Evolutionary conservation across 352 stramenopile species (phyloP), one percentile per base, ranked within the genome.

Genomic region (Pythium coloratum): DNA sequence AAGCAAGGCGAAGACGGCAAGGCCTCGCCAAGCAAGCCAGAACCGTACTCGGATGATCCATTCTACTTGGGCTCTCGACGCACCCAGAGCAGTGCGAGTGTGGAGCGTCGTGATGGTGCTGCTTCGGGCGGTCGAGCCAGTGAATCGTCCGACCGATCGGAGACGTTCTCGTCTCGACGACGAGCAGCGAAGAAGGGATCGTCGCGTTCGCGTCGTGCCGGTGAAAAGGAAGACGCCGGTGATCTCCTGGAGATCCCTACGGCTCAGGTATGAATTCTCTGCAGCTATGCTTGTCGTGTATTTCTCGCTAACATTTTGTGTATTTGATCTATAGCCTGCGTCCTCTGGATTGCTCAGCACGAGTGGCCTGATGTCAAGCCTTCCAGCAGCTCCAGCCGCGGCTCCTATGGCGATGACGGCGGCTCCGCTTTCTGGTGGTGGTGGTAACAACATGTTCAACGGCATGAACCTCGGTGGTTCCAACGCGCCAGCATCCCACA

Each of bases 11-110:
- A 60, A 1, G 42, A 58, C 26, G 53, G 47, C 47, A 55, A 55
- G 47, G 20, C 47, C 2, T 55, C 59, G 18, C 59, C 66, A 1
- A 78, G 77, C 42, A 81, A 76, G 59, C 76, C 77, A 0, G 83
- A 89, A 44, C 83, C 83, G 49, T 93, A 95, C 70, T 88, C 82
- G 53, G 87, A 95, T 53, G 82, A 92, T 44, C 87, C 81, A 12
- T 94, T 92, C 60, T 81, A 89, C 64, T 55, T 94, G 40, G 81
- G 81, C n/a, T 84, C 70, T 8, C 81, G 74, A 38, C 76, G 74
- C 12, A 87, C 78, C 32, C 73, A 86, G 61, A 89, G 66, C 50
- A 76, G 56, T 2, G 51, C 77, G 3, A 76, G 60, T 36, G 63
- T 71, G 26, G 78, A 90, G 10, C 72, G 40, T 46, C 36, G 58